Evolutionary conservation across 805 yeast genomes (phyloP).

Genomic region (Debaryomyces maramus): DNA sequence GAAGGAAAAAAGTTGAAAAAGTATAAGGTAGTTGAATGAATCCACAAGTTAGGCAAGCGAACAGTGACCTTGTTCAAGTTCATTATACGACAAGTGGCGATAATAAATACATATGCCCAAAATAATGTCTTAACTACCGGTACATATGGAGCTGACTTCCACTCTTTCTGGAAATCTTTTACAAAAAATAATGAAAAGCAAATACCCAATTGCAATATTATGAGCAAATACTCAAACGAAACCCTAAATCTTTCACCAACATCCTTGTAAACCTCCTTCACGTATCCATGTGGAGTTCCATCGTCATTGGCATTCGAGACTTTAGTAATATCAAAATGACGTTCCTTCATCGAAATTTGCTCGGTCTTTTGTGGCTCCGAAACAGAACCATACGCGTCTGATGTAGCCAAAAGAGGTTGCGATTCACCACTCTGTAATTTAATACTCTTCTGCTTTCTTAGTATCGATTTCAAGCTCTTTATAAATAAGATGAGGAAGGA

Average conservation of each 20-base stretch:
- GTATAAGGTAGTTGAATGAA: constrained; percentile 56
- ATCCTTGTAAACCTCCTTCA: constrained; percentile 49
- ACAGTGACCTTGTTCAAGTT: constrained; percentile 29
- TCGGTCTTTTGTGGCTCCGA: constrained; percentile 3
- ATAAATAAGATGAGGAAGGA: constrained; percentile 26
- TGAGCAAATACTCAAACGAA: constrained; percentile 47
- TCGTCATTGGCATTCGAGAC: constrained; percentile 54
- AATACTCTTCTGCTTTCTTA: constrained; percentile 9
- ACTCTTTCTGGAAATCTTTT: constrained; percentile 32
- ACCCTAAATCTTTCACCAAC: constrained; percentile 56
- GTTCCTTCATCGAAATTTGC: constrained; percentile 40
- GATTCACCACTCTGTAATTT: constrained; percentile 23
- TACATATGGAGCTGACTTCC: constrained; percentile 22
- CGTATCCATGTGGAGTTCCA: constrained; percentile 61
- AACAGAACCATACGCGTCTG: constrained; percentile 34
- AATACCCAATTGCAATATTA: constrained; percentile 41
- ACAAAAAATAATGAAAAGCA: constrained; percentile 35
- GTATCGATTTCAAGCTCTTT: constrained; percentile 18
- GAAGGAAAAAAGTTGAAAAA: constrained; percentile 47
- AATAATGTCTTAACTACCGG: constrained; percentile 31
- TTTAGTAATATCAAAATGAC: constrained; percentile 65
- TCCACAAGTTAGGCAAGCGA: constrained; percentile 61
- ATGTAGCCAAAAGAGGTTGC: constrained; percentile 34
- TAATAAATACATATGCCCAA: constrained; percentile 45
- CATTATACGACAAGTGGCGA: constrained; percentile 41